Evolutionary conservation across 1,139 yeast species (phyloP).

Genomic region (Petasospora rhodanensis): DNA sequence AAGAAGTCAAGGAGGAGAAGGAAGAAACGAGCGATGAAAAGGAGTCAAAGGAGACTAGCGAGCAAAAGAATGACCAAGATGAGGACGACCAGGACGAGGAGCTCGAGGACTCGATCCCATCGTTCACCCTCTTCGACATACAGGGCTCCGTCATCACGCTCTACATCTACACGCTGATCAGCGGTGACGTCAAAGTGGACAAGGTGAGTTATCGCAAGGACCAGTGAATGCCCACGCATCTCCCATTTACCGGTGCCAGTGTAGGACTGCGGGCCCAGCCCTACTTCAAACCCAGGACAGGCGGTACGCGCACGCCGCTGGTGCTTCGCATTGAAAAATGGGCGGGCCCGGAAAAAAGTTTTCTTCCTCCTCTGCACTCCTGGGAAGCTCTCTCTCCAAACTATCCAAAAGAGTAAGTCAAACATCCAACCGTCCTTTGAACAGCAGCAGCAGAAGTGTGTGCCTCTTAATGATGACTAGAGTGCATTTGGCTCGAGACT

Average conservation of each 20-base stretch:
- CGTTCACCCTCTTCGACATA: slow-evolving; percentile 83
- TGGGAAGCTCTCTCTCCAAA: too few relatives aligned
- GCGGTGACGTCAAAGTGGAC: slow-evolving; percentile 87
- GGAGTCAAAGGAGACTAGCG: slow-evolving; percentile 16
- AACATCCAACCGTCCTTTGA: neutral
- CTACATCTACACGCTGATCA: slow-evolving; percentile 77
- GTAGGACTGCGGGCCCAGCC: neutral
- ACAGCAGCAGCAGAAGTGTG: neutral
- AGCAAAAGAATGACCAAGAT: slow-evolving; percentile 13
- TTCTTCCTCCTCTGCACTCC: too few relatives aligned
- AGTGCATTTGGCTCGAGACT: slow-evolving; percentile 97
- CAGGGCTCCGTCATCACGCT: slow-evolving; percentile 74
- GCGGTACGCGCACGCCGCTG: too few relatives aligned
- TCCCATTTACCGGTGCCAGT: too few relatives aligned
- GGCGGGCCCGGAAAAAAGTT: too few relatives aligned
- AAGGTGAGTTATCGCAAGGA: slow-evolving; percentile 78
- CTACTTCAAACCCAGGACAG: neutral
- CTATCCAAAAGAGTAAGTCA: slow-evolving; percentile 4
- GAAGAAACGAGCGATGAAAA: slow-evolving; percentile 17
- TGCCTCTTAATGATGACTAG: slow-evolving; percentile 29
- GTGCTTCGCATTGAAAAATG: too few relatives aligned
- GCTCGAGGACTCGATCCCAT: slow-evolving; percentile 52
- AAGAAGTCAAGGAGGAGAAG: slow-evolving; percentile 22
- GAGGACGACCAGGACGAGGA: slow-evolving; percentile 21
- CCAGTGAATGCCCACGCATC: slow-evolving; percentile 20